Conservation (phyloP, 2,329 filamentous ascomycete species). For the Neocucurbitaria cava region DNA sequence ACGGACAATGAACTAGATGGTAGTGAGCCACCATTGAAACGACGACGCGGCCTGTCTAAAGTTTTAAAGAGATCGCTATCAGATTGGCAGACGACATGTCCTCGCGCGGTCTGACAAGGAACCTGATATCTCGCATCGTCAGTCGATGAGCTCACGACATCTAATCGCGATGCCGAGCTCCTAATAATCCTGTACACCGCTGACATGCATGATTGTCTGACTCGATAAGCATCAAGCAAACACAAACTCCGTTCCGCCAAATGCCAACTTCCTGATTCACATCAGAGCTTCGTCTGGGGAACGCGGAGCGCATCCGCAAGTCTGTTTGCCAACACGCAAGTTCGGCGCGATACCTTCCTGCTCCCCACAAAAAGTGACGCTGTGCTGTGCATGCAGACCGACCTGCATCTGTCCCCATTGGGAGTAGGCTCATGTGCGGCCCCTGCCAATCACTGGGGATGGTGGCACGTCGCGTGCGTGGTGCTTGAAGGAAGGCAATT, state of each 20-base stretch:
- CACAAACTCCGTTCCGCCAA: slow-evolving; percentile 20
- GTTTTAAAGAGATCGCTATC: slow-evolving; percentile 10
- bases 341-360: slow-evolving; percentile 31
- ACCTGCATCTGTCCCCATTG: slow-evolving; percentile 25
- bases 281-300: slow-evolving; percentile 32
- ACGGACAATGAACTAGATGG: slow-evolving; percentile 14
- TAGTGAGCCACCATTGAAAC: slow-evolving; percentile 6
- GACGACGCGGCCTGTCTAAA: slow-evolving; percentile 10
- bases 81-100: slow-evolving; percentile 6
- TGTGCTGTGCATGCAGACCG: slow-evolving; percentile 30
- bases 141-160: slow-evolving; percentile 23
- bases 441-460: slow-evolving; percentile 32
- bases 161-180: slow-evolving; percentile 17
- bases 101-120: slow-evolving; percentile 7
- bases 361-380: slow-evolving; percentile 47
- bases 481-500: slow-evolving; percentile 23
- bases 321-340: slow-evolving; percentile 27
- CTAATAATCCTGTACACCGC: slow-evolving; percentile 2
- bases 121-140: slow-evolving; percentile 13
- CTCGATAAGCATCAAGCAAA: slow-evolving; percentile 25
- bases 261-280: slow-evolving; percentile 29
- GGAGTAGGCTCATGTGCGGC: slow-evolving; percentile 26
- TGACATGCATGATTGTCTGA: slow-evolving; percentile 18
- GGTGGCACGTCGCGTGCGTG: slow-evolving; percentile 44
- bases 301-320: slow-evolving; percentile 38